Evolutionary conservation across 192 early-diverging fungal species (phyloP).

Genomic region (Rhizoclosmatium globosum): DNA sequence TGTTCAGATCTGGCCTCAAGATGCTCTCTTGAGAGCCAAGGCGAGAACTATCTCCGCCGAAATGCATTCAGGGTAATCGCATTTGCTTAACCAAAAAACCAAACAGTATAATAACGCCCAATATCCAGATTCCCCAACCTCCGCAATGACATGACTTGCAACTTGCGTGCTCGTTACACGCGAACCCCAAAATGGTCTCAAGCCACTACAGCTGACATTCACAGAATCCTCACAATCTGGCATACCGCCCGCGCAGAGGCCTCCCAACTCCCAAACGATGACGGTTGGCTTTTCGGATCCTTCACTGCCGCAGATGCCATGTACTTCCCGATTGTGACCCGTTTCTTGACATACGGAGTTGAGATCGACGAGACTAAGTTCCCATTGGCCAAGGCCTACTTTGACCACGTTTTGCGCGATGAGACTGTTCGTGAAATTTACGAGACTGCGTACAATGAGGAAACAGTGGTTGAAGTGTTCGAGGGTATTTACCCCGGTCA

Average conservation of each 20-base stretch:
- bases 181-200: constrained; percentile 1
- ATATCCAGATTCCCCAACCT: neutral
- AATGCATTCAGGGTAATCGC: constrained; percentile 16
- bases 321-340: constrained; percentile 22
- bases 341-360: constrained; percentile 23
- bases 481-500: constrained; percentile 6
- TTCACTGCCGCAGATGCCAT: constrained; percentile 28
- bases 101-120: neutral
- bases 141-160: constrained; percentile 19
- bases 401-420: constrained; percentile 16
- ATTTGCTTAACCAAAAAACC: neutral
- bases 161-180: constrained; percentile 13
- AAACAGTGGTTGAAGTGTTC: constrained; percentile 12
- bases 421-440: constrained; percentile 25
- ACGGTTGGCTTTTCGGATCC: constrained; percentile 27
- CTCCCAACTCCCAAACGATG: neutral
- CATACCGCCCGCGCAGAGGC: neutral
- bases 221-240: constrained; percentile 6
- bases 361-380: constrained; percentile 13
- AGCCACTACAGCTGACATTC: neutral
- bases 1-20: neutral
- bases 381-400: constrained; percentile 17
- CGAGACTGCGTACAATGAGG: constrained; percentile 14
- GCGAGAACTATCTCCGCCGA: constrained; percentile 13
- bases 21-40: neutral